Evolutionary conservation across 1,139 yeast genomes (phyloP).

Genomic region (Geotrichum aggregatum): DNA sequence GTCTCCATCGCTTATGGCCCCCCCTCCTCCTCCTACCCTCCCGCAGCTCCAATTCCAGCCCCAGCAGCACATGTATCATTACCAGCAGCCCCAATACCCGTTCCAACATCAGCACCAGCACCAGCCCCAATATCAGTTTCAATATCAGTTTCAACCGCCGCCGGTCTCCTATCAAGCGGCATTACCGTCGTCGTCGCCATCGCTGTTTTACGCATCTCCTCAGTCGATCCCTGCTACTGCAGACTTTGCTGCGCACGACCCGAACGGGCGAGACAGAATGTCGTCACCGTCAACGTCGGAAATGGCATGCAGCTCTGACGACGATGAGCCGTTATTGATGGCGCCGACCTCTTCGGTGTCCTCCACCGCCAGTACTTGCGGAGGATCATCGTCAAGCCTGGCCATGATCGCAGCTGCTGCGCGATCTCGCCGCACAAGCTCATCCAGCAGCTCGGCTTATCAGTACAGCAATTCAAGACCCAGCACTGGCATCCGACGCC

Average conservation of each 20-base stretch:
- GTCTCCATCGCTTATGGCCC: constrained; percentile 4
- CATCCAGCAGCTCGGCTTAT: not conserved
- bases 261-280: not conserved
- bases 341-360: not conserved
- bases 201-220: constrained; percentile 4
- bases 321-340: constrained; percentile 1
- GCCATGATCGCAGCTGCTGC: constrained; percentile 3
- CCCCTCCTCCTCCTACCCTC: not conserved
- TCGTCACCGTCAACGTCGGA: constrained; percentile 1
- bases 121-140: not conserved
- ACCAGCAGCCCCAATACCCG: constrained; percentile 3
- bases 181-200: not conserved
- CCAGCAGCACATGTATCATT: constrained; percentile 3
- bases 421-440: not conserved
- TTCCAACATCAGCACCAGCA: constrained; percentile 1
- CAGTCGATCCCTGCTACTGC: not conserved
- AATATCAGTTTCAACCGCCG: not conserved
- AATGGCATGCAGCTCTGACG: not conserved
- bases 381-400: not conserved
- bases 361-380: too few species aligned
- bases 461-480: not conserved
- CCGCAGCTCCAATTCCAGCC: not conserved
- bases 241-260: not conserved
- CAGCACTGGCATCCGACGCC: not conserved
- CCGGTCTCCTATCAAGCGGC: not conserved